phyloP scores from a whole-genome alignment of 768 basidiomycete species.

The Mrakia hoshinonis region DNA sequence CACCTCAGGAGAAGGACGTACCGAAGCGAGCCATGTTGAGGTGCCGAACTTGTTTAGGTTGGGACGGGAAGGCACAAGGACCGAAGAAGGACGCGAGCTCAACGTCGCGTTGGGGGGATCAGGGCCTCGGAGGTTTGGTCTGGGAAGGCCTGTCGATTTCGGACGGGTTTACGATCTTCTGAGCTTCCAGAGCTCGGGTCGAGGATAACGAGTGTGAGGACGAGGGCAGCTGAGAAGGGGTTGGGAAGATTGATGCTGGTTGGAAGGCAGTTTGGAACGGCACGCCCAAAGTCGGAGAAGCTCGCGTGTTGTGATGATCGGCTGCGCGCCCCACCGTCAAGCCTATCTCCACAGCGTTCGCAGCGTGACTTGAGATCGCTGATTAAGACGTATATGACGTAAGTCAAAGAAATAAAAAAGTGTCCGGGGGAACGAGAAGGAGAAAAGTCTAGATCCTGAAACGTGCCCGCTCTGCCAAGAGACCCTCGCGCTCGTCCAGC shows the following conservation, averaged over 20 bases:
- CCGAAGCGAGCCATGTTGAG: background rate
- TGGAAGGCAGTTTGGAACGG: no score
- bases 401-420: background rate
- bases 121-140: background rate
- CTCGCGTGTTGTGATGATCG: no score
- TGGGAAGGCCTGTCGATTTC: background rate
- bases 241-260: no score
- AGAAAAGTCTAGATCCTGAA: background rate
- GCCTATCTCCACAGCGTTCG: no score
- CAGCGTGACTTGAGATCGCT: background rate
- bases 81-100: background rate
- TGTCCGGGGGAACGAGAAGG: background rate
- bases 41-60: background rate
- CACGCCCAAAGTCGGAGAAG: no score
- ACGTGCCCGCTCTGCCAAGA: conserved; percentile 14
- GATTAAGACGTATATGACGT: background rate
- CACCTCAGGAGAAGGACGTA: background rate
- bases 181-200: no score
- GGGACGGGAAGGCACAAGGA: background rate
- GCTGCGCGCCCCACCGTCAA: no score
- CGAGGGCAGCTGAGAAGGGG: no score
- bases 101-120: background rate
- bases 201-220: no score
- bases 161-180: no score
- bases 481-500: conserved; percentile 11